A percentile compares a stretch with the other conserved stretches of the same genome.
These are phyloP conservation scores for Didymella arachidicola DNA, from an alignment of 2,329 filamentous ascomycete genomes.

Conservation along the genomic window DNA sequence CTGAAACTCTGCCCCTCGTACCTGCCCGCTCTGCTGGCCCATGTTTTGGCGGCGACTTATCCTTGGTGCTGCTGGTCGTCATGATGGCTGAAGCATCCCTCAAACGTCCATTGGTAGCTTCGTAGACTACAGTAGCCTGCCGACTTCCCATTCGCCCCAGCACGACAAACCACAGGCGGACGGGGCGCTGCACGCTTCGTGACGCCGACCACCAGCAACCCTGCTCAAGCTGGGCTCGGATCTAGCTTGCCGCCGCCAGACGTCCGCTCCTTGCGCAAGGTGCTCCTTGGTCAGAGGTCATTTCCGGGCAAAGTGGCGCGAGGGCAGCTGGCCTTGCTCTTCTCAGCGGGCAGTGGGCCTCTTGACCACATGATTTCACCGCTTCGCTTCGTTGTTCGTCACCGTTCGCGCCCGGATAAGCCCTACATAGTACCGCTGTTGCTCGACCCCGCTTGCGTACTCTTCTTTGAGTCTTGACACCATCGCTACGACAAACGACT, in stretches of 20 bases:
- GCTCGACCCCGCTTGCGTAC: constrained; percentile 23
- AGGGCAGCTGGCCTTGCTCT: constrained; percentile 24
- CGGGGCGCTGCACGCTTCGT: constrained; percentile 18
- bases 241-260: constrained; percentile 20
- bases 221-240: constrained; percentile 8
- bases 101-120: constrained; percentile 6
- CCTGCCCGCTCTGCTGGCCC: not conserved
- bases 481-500: constrained; percentile 16
- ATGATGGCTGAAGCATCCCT: constrained; percentile 3
- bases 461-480: constrained; percentile 19
- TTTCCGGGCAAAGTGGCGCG: constrained; percentile 16
- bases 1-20: constrained; percentile 7
- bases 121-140: constrained; percentile 1
- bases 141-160: constrained; percentile 7
- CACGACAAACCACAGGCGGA: constrained; percentile 14
- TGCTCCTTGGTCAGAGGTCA: constrained; percentile 6
- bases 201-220: not conserved
- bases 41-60: not conserved
- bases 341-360: constrained; percentile 21
- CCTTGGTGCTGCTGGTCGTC: not conserved
- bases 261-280: constrained; percentile 18
- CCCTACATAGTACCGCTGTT: constrained; percentile 29
- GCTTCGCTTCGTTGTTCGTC: constrained; percentile 21
- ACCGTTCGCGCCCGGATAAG: constrained; percentile 25
- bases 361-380: constrained; percentile 27